A percentile compares a stretch with the other conserved stretches of the same genome.
These are phyloP conservation scores for Solanum appendiculatum DNA, from an alignment of 257 asterid species.

Conservation along the genomic window DNA sequence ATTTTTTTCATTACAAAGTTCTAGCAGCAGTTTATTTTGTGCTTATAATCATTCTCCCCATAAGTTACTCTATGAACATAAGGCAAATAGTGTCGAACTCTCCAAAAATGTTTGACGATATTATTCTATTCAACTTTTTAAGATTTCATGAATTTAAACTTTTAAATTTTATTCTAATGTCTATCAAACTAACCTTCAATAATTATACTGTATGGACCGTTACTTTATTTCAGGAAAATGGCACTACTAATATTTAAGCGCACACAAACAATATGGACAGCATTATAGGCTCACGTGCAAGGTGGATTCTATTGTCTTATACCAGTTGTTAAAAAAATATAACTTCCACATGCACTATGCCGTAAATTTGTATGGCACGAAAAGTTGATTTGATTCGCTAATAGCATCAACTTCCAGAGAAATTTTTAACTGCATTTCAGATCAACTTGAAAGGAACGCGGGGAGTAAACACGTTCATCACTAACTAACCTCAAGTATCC, in stretches of 20 bases:
- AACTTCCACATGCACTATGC: not conserved
- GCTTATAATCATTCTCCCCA: no score
- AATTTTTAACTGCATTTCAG: not conserved
- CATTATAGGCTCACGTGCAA: not conserved
- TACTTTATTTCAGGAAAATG: not conserved
- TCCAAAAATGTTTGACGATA: not conserved
- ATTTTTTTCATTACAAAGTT: not conserved
- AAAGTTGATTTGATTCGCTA: not conserved
- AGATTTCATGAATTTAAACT: not conserved
- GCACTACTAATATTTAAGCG: not conserved
- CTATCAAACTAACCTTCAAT: not conserved
- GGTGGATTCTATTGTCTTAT: not conserved
- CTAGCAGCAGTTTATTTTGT: not conserved
- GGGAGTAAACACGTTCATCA: not conserved
- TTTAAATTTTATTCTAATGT: not conserved
- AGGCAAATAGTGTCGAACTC: not conserved
- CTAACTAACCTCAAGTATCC: slow-evolving; percentile 75
- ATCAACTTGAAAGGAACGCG: not conserved
- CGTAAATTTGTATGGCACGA: not conserved
- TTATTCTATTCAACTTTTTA: not conserved
- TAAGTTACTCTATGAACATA: not conserved
- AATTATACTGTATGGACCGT: not conserved
- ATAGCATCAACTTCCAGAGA: not conserved
- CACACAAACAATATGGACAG: not conserved
- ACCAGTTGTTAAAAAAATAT: not conserved